These are phyloP conservation scores for Phytophthora quininea DNA, from an alignment of 352 stramenopile genomes.

Conservation along the genomic window DNA sequence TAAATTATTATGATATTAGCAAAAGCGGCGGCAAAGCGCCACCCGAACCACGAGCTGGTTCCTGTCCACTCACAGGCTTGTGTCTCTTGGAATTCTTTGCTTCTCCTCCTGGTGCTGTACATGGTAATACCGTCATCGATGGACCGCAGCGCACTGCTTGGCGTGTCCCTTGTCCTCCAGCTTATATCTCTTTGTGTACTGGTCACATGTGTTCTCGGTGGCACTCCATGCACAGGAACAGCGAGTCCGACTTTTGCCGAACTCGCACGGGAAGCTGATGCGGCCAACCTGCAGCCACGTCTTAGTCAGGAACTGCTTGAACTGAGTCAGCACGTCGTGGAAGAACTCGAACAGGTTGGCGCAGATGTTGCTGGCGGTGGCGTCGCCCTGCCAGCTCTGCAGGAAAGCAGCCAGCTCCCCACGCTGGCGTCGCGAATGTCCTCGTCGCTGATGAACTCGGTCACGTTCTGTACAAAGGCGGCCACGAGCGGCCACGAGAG, in stretches of 20 bases:
- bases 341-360: constrained; percentile 68
- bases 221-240: constrained; percentile 88
- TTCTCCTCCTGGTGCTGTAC: constrained; percentile 17
- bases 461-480: constrained; percentile 65
- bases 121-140: constrained; percentile 1
- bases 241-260: constrained; percentile 78
- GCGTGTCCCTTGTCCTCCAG: constrained; percentile 2
- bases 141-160: constrained; percentile 31
- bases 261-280: constrained; percentile 79
- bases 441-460: constrained; percentile 75
- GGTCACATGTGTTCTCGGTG: constrained; percentile 76
- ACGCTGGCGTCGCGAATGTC: constrained; percentile 74
- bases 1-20: constrained; percentile 44
- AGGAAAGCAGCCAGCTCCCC: constrained; percentile 66
- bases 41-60: constrained; percentile 10
- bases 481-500: constrained; percentile 72
- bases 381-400: constrained; percentile 33
- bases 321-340: constrained; percentile 56
- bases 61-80: constrained; percentile 3
- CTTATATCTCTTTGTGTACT: not conserved
- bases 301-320: constrained; percentile 75
- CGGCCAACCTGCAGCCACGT: constrained; percentile 56
- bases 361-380: constrained; percentile 61
- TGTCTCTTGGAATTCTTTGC: not conserved
- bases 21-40: constrained; percentile 20